phyloP scores from a whole-genome alignment of 805 yeast species.

The Candida sithepensis region DNA sequence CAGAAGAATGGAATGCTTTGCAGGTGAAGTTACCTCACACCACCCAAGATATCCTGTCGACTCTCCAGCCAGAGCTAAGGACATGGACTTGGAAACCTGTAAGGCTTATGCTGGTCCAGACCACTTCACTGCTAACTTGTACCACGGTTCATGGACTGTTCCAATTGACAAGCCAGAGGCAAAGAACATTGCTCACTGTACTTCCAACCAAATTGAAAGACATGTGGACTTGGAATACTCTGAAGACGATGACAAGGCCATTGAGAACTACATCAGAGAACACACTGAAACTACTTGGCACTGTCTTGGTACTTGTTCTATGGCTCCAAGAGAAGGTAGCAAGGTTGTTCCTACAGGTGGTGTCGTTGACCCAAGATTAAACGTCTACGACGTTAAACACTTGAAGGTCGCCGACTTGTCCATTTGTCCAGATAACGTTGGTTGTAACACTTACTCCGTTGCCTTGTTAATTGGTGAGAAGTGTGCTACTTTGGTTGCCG shows the following conservation, averaged over 20 bases:
- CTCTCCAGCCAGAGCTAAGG: slow-evolving; percentile 27
- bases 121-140: slow-evolving; percentile 24
- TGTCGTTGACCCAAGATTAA: slow-evolving; percentile 25
- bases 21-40: slow-evolving; percentile 28
- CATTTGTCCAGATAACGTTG: slow-evolving; percentile 28
- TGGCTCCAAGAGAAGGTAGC: slow-evolving; percentile 28
- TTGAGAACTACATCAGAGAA: slow-evolving; percentile 26
- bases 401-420: slow-evolving; percentile 29
- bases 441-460: slow-evolving; percentile 28
- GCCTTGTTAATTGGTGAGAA: slow-evolving; percentile 29
- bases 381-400: slow-evolving; percentile 26
- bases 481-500: slow-evolving; percentile 26
- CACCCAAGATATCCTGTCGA: slow-evolving; percentile 23
- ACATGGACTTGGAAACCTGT: slow-evolving; percentile 24
- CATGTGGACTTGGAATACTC: slow-evolving; percentile 23
- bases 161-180: slow-evolving; percentile 22
- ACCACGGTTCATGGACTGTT: slow-evolving; percentile 30
- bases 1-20: slow-evolving; percentile 28
- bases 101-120: slow-evolving; percentile 24
- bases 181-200: slow-evolving; percentile 18
- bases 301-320: slow-evolving; percentile 28
- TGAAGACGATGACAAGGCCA: slow-evolving; percentile 25
- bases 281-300: slow-evolving; percentile 31
- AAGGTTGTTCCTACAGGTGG: slow-evolving; percentile 26
- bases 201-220: slow-evolving; percentile 22